Evolutionary conservation across 345 rosid species (phyloP), one percentile per base, ranked within the genome.

Genomic region (Sonneratia alba): DNA sequence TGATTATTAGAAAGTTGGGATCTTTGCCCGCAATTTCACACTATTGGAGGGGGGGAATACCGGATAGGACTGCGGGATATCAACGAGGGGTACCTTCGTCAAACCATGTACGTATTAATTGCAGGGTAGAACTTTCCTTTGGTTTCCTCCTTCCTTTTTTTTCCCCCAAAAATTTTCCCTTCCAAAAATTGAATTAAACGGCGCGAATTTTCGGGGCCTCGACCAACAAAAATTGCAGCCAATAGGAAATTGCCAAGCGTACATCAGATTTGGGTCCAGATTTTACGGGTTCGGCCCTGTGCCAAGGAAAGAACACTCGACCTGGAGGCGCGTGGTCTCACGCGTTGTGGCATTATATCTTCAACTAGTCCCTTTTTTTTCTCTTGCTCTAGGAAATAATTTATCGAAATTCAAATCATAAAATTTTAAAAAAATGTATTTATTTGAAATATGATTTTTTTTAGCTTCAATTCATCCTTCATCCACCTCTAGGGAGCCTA

Each of bases 161-260:
- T 56, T 56, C 19, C 12, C 5, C 5, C 5, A 40, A 40, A 40
- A 40, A 40, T 1, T 59, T 6, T 62, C 18, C 69, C 34, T 38
- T 51, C 48, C 66, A 70, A 43, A 70, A 61, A 38, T 49, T 45
- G 77, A 72, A 64, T 69, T 70, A 77, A 77, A 62, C 5, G 70
- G 73, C 71, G 77, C 59, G 78, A 74, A 76, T 40, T 79, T 79
- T 77, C 85, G 78, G 80, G 79, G 85, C 80, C 32, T 70, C 69
- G 45, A 70, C 72, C 67, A 75, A 72, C 72, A 9, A 62, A 51
- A 36, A 7, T 15, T 66, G 14, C 14, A 5, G 2, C 67, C 78
- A 78, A 67, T 74, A 16, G 37, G 3, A 15, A 49, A 16, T 53
- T 22, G 70, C 66, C 78, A 56, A 34, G 67, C 68, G 47, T 15